Base-by-base conservation (phyloP, 768 basidiomycete genomes). In the Artomyces pyxidatus region DNA sequence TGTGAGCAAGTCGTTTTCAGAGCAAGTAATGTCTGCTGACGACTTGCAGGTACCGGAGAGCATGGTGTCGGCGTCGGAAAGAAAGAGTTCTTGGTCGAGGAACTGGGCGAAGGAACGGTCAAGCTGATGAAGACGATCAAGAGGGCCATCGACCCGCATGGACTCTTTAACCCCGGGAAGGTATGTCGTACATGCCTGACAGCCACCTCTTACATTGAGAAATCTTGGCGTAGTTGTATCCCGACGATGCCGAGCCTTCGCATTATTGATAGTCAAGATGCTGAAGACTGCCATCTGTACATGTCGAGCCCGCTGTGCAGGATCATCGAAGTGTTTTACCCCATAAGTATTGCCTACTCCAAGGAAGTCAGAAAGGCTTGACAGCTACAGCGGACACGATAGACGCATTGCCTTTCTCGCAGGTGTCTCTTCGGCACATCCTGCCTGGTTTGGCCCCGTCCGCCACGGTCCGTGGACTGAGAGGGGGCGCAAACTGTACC, bases 11-110 rank as follows among this genome's bases (percentile, higher is more conserved):
- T 42, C 44, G 11, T 5, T 25, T 16, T 47, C 21, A 9, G 21
- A 8, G 30, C 7, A 23, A 25, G 39, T 48, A 17, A 21, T 22
- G 19, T 43, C 21, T 55, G 16, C 19, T 44, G n/a, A 25, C 25
- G 27, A n/a, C 27, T 28, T 10, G 10, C 39, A 83, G 83, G 81
- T 56, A 85, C 82, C 0, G 87, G 87, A 3, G 90, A 93, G 58
- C 90, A 93, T 59, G 91, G 90, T 2, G 87, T 93, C 6, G 91
- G 90, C 0, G 70, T 92, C 9, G 90, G 90, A 5, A 93, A 93
- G 69, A 78, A 77, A 50, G 73, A 83, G 51, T 94, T 83, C 60
- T 72, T 96, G n/a, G 72, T 76, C 12, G 75, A 82, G 35, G 93
- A 96, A 60, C 73, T 96, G 0, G 92, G 93, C 0, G 70, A 71